A percentile compares a stretch with the other conserved stretches of the same genome.
Evolutionary conservation across 192 early-diverging fungal species (phyloP).

Genomic region (Oehlia diaphana): DNA sequence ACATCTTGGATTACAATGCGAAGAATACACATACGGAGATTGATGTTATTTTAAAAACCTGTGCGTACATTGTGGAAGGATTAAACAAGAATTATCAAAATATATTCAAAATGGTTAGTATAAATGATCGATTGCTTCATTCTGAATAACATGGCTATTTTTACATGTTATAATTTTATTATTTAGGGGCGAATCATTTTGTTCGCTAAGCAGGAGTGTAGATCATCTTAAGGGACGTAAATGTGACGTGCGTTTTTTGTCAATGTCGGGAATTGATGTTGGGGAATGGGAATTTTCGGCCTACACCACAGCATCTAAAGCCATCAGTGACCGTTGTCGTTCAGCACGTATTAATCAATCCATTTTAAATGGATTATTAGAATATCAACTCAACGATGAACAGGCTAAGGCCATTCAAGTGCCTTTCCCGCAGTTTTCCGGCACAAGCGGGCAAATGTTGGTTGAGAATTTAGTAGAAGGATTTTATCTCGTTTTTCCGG

Average conservation of each 20-base stretch:
- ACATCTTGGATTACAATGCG: slow-evolving; percentile 21
- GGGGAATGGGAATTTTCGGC: slow-evolving; percentile 27
- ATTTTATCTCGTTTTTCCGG: slow-evolving; percentile 9
- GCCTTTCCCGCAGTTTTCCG: slow-evolving; percentile 24
- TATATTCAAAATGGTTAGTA: slow-evolving; percentile 30
- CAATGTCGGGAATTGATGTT: slow-evolving; percentile 9
- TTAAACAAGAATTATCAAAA: slow-evolving; percentile 10
- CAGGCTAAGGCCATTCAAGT: slow-evolving; percentile 3
- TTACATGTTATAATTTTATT: background rate
- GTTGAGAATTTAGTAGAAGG: background rate
- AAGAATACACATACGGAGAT: slow-evolving; percentile 20
- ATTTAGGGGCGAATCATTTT: slow-evolving; percentile 28
- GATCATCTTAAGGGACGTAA: slow-evolving; percentile 16
- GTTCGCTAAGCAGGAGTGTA: slow-evolving; percentile 7
- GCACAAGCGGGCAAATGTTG: slow-evolving; percentile 20
- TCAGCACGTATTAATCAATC: slow-evolving; percentile 27
- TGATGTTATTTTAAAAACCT: slow-evolving; percentile 22
- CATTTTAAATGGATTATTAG: slow-evolving; percentile 27
- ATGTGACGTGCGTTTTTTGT: slow-evolving; percentile 29
- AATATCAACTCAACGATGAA: slow-evolving; percentile 11
- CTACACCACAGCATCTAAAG: background rate
- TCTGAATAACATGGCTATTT: no score
- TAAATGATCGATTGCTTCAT: background rate
- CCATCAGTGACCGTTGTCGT: background rate
- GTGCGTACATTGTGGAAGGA: slow-evolving; percentile 25